Percentiles rank a stretch among this genome's conserved stretches.
Evolutionary conservation across 2,329 filamentous ascomycete species (phyloP).

Genomic region (Aspergillus costaricaensis): DNA sequence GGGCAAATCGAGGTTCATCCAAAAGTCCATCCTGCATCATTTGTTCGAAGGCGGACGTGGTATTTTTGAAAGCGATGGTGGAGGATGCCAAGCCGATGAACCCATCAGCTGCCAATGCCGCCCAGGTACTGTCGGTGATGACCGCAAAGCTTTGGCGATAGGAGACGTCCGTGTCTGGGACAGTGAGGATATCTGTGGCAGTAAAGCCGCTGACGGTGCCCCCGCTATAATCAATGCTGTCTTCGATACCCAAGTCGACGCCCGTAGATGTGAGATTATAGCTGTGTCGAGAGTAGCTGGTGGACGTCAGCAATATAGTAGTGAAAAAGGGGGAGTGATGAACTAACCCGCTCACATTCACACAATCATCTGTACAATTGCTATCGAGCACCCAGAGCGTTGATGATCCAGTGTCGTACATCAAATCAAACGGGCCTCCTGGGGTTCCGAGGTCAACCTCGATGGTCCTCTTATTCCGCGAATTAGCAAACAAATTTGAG

Average conservation of each 20-base stretch:
- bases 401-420: not conserved
- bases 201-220: not conserved
- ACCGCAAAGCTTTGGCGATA: not conserved
- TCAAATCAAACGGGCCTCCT: not conserved
- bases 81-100: not conserved
- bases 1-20: not conserved
- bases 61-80: not conserved
- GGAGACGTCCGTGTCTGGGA: not conserved
- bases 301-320: no score
- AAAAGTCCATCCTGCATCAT: conserved; percentile 1
- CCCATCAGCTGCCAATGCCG: not conserved
- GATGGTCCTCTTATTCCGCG: not conserved
- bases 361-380: not conserved
- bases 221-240: not conserved
- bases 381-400: not conserved
- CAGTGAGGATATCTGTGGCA: not conserved
- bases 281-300: not conserved
- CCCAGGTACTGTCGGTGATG: not conserved
- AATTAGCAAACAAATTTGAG: not conserved
- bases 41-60: not conserved
- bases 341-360: not conserved
- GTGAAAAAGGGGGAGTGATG: not conserved
- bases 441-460: conserved; percentile 1
- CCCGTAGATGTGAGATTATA: not conserved
- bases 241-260: not conserved